phyloP scores from a whole-genome alignment of 352 stramenopile genomes.

The Phytophthora fragariae region DNA sequence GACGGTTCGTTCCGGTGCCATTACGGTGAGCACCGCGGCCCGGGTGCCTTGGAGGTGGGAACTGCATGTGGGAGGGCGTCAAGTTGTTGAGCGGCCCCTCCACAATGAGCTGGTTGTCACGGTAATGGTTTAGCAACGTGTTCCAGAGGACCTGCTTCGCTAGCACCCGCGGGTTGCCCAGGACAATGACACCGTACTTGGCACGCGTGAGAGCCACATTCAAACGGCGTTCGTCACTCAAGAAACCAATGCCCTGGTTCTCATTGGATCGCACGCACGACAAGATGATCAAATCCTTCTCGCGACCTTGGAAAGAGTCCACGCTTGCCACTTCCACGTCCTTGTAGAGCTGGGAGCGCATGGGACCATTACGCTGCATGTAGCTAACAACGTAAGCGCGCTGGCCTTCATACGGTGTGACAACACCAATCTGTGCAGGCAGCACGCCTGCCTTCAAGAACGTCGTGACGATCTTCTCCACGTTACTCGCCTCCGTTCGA shows the following conservation, averaged over 20 bases:
- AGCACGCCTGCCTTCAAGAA: slow-evolving; percentile 95
- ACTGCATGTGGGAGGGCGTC: slow-evolving; percentile 97
- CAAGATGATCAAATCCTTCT: slow-evolving; percentile 99
- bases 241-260: slow-evolving; percentile 98
- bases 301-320: slow-evolving; percentile 99
- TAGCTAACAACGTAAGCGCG: slow-evolving; percentile 99
- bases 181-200: slow-evolving; percentile 98
- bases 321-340: slow-evolving; percentile 99
- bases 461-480: slow-evolving; percentile 98
- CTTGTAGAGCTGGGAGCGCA: slow-evolving; percentile 96
- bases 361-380: slow-evolving; percentile 95
- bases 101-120: slow-evolving; percentile 95
- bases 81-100: slow-evolving; percentile 98
- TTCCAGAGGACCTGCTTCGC: slow-evolving; percentile 98
- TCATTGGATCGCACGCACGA: slow-evolving; percentile 99
- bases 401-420: slow-evolving; percentile 99
- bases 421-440: slow-evolving; percentile 94
- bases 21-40: slow-evolving; percentile 44
- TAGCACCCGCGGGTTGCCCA: slow-evolving; percentile 98
- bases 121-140: slow-evolving; percentile 97
- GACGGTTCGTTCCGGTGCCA: slow-evolving; percentile 47
- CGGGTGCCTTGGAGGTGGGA: slow-evolving; percentile 80
- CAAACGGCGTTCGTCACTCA: slow-evolving; percentile 97
- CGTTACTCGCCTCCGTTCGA: slow-evolving; percentile 97
- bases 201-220: slow-evolving; percentile 99